Base-by-base conservation (phyloP, 2,329 filamentous ascomycete genomes). In the Emergomyces africanus region DNA sequence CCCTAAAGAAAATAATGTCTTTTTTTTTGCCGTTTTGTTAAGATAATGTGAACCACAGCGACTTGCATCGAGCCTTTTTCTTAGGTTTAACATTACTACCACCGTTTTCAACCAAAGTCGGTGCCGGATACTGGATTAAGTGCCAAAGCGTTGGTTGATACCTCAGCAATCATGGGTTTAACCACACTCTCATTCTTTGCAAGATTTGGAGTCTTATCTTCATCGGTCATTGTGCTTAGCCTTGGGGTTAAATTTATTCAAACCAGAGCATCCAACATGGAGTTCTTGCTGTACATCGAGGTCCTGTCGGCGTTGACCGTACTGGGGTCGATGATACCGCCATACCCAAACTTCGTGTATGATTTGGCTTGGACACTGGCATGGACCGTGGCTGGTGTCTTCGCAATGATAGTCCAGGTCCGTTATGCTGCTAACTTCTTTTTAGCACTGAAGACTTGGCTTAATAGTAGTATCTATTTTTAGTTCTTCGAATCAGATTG, bases 401-500 rank as follows among this genome's bases (percentile, higher is more conserved):
- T 57, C 20, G 56, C 56, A 5, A 10, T 57, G 23, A 25, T 57
- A 18, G n/a, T 57, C 14, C 56, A 57, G 30, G 56, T 57, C 5
- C 12, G 41, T 57, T 48, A 25, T 23, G 20, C 39, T 41, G 15
- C 10, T 23, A 18, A 30, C 30, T 30, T 30, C 23, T 15, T 48
- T 28, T 12, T 23, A 48, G 23, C 5, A 48, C 12, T 28, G 44
- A 48, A 48, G 4, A 28, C 20, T n/a, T 28, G 14, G 44, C 44
- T 28, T 23, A 33, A 50, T 14, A 39, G 9, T 39, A 50, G 25
- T 25, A 14, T 35, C 18, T 37, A 23, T 28, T 33, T n/a, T 20
- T 57, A 57, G 56, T 35, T 57, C 18, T 57, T 57, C 30, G 56
- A 57, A 41, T 57, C 56, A 3, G 42, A 57, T 39, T 57, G 56